Evolutionary conservation across 371 early-diverging fungal species (phyloP).

Genomic region (Mucor mucedo): DNA sequence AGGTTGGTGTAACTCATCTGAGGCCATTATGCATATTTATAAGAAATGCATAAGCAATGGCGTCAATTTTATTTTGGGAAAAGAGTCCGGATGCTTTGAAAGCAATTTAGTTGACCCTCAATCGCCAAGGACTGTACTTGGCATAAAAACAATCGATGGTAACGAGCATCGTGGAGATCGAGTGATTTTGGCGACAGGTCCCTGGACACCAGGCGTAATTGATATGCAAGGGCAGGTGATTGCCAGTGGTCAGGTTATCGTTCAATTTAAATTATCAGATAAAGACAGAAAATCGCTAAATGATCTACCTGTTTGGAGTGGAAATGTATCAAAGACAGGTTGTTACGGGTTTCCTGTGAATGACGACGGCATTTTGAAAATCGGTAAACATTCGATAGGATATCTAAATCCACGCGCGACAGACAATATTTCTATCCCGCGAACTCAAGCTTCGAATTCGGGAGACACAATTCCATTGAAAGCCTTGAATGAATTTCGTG

Average conservation of each 20-base stretch:
- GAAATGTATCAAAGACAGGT: slow-evolving; percentile 51
- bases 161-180: slow-evolving; percentile 35
- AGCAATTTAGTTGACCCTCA: slow-evolving; percentile 30
- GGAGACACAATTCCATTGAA: slow-evolving; percentile 42
- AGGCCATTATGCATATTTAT: slow-evolving; percentile 40
- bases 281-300: slow-evolving; percentile 3
- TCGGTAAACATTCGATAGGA: slow-evolving; percentile 55
- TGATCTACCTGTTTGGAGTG: slow-evolving; percentile 52
- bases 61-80: slow-evolving; percentile 48
- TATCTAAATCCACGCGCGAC: slow-evolving; percentile 30
- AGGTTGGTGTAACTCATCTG: slow-evolving; percentile 49
- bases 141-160: slow-evolving; percentile 50
- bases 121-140: slow-evolving; percentile 27
- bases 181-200: slow-evolving; percentile 57
- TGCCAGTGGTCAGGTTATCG: slow-evolving; percentile 58
- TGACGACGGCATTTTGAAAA: slow-evolving; percentile 50
- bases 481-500: slow-evolving; percentile 33
- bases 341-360: slow-evolving; percentile 64
- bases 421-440: slow-evolving; percentile 37
- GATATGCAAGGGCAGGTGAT: slow-evolving; percentile 38
- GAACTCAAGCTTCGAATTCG: slow-evolving; percentile 38
- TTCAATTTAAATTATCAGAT: slow-evolving; percentile 43
- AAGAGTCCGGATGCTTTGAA: slow-evolving; percentile 9
- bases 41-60: slow-evolving; percentile 38
- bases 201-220: slow-evolving; percentile 60